Evolutionary conservation across 1,284 basidiomycete genomes (phyloP).

Genomic region (Cryptococcus wingfieldii): DNA sequence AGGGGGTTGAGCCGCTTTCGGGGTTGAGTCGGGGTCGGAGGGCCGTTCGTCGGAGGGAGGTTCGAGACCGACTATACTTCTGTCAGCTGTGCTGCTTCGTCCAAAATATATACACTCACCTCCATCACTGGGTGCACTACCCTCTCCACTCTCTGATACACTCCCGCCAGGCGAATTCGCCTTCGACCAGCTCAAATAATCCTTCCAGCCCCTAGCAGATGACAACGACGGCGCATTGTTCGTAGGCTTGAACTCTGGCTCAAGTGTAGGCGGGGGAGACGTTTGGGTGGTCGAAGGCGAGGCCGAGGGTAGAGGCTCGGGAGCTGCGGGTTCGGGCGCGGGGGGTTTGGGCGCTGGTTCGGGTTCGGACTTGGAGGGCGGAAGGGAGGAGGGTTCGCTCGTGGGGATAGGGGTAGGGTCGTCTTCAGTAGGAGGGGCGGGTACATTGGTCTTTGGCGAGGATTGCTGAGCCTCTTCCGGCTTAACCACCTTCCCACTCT

Average conservation of each 20-base stretch:
- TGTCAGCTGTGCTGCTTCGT: background rate
- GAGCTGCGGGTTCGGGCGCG: background rate
- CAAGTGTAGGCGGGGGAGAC: background rate
- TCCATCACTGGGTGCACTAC: background rate
- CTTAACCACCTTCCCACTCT: no score
- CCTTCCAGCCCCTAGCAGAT: slow-evolving; percentile 7
- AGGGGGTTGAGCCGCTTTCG: background rate
- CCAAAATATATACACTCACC: background rate
- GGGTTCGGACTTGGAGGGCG: background rate
- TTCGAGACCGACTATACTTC: background rate
- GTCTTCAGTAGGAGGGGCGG: no score
- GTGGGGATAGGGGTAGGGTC: no score
- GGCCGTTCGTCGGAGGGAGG: background rate
- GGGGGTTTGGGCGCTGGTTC: background rate
- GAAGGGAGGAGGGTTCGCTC: no score
- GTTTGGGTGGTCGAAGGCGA: background rate
- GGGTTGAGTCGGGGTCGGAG: background rate
- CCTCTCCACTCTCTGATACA: background rate
- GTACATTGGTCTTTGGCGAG: no score
- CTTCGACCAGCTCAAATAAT: background rate
- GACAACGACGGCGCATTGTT: background rate
- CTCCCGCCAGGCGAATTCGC: background rate
- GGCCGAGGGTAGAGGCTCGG: background rate
- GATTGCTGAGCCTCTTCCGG: no score
- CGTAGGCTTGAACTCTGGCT: background rate